Conservation (phyloP, 306 rosid species). For the Clitoria ternatea region DNA sequence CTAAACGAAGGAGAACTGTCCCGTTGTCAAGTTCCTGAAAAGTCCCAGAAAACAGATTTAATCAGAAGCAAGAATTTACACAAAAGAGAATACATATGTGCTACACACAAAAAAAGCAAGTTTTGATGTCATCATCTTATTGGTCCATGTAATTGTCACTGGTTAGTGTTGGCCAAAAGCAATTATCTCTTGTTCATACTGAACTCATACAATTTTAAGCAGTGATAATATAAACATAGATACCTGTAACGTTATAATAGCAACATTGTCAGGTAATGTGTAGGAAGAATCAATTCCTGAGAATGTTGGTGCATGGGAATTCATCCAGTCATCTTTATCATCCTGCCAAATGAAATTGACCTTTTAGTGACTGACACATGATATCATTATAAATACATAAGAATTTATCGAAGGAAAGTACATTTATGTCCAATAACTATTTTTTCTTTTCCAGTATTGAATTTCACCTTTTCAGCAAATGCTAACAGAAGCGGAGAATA, state of each 20-base stretch:
- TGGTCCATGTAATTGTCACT: not conserved
- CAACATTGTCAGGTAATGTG: constrained; percentile 64
- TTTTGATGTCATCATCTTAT: not conserved
- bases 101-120: not conserved
- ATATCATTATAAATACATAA: not conserved
- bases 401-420: not conserved
- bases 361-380: constrained; percentile 1
- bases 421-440: not conserved
- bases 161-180: constrained; percentile 9
- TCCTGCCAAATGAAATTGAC: constrained; percentile 44
- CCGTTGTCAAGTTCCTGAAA: constrained; percentile 66
- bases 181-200: not conserved
- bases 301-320: constrained; percentile 49
- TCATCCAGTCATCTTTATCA: constrained; percentile 54
- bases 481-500: constrained; percentile 93
- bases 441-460: constrained; percentile 15
- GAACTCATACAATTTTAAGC: not conserved
- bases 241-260: constrained; percentile 69
- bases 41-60: constrained; percentile 6
- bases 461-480: constrained; percentile 75
- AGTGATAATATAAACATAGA: not conserved
- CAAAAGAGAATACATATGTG: not conserved
- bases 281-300: constrained; percentile 57
- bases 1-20: constrained; percentile 64
- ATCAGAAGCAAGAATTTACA: not conserved